Evolutionary conservation across 345 rosid species (phyloP), one percentile per base, ranked within the genome.

Genomic region (Eutrema heterophyllum): DNA sequence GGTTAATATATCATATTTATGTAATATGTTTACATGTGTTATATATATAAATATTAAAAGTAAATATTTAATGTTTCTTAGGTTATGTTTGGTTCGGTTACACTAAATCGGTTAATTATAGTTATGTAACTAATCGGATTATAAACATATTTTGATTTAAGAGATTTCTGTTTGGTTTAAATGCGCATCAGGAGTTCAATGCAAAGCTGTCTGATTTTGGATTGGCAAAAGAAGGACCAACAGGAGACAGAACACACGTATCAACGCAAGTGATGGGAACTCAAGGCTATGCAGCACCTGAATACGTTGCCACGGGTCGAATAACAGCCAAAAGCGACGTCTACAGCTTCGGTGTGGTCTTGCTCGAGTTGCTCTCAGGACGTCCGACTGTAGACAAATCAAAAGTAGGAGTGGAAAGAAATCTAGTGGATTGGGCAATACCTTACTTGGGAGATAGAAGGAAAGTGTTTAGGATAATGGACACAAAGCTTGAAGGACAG

Each of bases 231-330:
- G 92, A 87, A 44, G 98, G 98, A 53, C 98, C 97, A 49, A 93
- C 90, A 36, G 98, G 98, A 49, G 98, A 90, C 57, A 81, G 82
- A 82, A 90, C 98, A 75, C 98, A 93, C 56, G 97, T 93, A 56
- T 88, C 98, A 40, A 93, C 98, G 39, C 93, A 86, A 75, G 91
- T 93, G 56, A 84, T 93, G 89, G 98, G 98, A 67, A 90, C 98
- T 60, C 92, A 84, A 18, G 97, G 98, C 43, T 93, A 93, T 67
- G 97, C 98, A 43, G 98, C 98, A 13, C 96, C 96, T 43, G 98
- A 92, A 78, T 92, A 92, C 67, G 83, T 92, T 60, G 85, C 96
- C 54, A 92, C 98, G 46, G 97, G 97, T 92, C 61, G 58, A 72
- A 72, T 44, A 35, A 65, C 72, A 5, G 78, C 97, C 11, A 90